Percentiles rank a stretch among this genome's conserved stretches.
These are phyloP conservation scores for Ganoderma lingzhi DNA, from an alignment of 1,284 basidiomycete species.

Conservation along the genomic window DNA sequence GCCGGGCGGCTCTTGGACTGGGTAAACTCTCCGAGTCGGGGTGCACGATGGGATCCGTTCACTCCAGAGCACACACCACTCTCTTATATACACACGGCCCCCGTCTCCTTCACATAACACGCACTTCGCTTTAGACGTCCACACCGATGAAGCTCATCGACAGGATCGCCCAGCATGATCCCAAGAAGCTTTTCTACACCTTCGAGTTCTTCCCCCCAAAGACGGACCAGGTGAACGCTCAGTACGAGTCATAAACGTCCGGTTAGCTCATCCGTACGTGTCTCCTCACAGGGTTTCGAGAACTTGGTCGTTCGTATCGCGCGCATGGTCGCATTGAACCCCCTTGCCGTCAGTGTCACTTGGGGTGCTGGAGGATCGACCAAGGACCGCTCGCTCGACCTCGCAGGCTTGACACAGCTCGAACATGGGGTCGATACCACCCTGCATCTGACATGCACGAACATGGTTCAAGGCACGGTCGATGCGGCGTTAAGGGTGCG, in stretches of 20 bases:
- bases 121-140: neutral
- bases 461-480: constrained; percentile 91
- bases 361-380: constrained; percentile 99
- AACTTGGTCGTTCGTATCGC: constrained; percentile 86
- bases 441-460: constrained; percentile 97
- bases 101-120: constrained; percentile 11
- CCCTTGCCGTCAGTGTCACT: constrained; percentile 88
- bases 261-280: constrained; percentile 22
- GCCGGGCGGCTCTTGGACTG: neutral
- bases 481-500: constrained; percentile 84
- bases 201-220: constrained; percentile 97
- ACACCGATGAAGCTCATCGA: constrained; percentile 72
- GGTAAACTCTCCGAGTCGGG: neutral
- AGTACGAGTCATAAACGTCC: constrained; percentile 20
- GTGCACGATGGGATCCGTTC: constrained; percentile 8
- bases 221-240: constrained; percentile 75
- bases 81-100: constrained; percentile 3
- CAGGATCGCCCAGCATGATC: constrained; percentile 58
- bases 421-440: constrained; percentile 86
- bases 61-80: constrained; percentile 8
- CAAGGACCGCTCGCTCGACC: constrained; percentile 86
- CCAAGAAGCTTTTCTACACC: constrained; percentile 76
- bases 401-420: constrained; percentile 77
- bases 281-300: constrained; percentile 72
- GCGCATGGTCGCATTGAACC: constrained; percentile 73